phyloP scores from a whole-genome alignment of 2,329 filamentous ascomycete species.

The Lasiodiplodia citricola region DNA sequence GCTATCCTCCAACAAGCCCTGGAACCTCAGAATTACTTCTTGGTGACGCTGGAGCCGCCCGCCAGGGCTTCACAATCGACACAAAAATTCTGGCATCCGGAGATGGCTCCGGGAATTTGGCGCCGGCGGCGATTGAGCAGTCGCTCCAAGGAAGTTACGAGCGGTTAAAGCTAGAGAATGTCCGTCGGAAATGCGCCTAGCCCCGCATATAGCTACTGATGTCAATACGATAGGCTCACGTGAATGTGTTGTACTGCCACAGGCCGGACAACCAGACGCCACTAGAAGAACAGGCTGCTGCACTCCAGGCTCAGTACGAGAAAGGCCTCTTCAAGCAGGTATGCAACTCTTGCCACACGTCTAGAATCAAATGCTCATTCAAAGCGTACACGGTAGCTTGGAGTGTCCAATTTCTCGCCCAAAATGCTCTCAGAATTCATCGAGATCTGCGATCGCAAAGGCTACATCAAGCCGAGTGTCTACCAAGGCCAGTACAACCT shows the following conservation, averaged over 20 bases:
- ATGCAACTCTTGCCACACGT: not conserved
- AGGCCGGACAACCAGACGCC: not conserved
- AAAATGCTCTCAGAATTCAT: slow-evolving; percentile 38
- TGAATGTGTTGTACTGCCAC: not conserved
- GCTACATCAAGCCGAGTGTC: slow-evolving; percentile 39
- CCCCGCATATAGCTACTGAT: not conserved
- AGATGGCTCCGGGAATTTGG: not conserved
- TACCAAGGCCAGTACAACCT: slow-evolving; percentile 45
- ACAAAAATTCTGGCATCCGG: not conserved
- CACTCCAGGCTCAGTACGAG: not conserved
- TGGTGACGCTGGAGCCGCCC: not conserved
- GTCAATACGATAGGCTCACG: not conserved
- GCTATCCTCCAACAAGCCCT: not conserved
- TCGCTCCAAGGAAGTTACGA: not conserved
- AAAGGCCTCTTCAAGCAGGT: not conserved
- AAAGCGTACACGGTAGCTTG: slow-evolving; percentile 28
- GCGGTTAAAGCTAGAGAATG: not conserved
- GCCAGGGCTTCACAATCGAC: not conserved
- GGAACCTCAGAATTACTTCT: not conserved
- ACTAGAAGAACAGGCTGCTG: not conserved
- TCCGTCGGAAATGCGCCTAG: not conserved
- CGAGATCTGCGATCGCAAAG: slow-evolving; percentile 35
- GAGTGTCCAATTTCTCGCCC: slow-evolving; percentile 42
- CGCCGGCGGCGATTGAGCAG: not conserved
- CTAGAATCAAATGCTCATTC: not conserved